A percentile compares a stretch with the other conserved stretches of the same genome.
Evolutionary conservation across 257 asterid genomes (phyloP).

Genomic region (Gentiana straminea): DNA sequence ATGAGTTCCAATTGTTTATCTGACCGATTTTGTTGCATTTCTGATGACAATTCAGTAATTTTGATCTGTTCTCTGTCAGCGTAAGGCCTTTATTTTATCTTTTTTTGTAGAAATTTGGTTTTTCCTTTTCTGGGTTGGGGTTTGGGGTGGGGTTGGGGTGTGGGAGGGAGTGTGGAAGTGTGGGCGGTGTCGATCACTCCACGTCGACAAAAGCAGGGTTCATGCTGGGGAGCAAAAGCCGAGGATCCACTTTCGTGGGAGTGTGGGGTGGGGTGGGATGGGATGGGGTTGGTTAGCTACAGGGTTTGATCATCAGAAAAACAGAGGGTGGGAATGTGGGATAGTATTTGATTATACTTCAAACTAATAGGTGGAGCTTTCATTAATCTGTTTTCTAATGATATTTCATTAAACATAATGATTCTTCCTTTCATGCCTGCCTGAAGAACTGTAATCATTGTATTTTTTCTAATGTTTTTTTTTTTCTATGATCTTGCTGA

Average conservation of each 20-base stretch:
- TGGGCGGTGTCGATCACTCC: too few relatives aligned
- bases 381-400: constrained; percentile 30
- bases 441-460: constrained; percentile 21
- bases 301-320: constrained; percentile 9
- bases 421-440: constrained; percentile 27
- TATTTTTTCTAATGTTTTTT: too few relatives aligned
- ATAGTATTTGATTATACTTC: constrained; percentile 31
- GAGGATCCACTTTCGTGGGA: too few relatives aligned
- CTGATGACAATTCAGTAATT: too few relatives aligned
- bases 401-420: constrained; percentile 35
- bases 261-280: background rate
- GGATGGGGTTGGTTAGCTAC: constrained; percentile 1
- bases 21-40: too few relatives aligned
- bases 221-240: too few relatives aligned
- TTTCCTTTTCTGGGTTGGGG: background rate
- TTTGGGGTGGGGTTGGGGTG: background rate
- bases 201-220: too few relatives aligned
- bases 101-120: background rate
- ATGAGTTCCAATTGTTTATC: too few relatives aligned
- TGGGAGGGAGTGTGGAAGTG: background rate
- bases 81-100: background rate
- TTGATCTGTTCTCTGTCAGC: too few relatives aligned
- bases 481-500: background rate
- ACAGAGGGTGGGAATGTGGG: constrained; percentile 14
- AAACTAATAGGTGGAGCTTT: constrained; percentile 18